A percentile compares a stretch with the other conserved stretches of the same genome.
Conservation (phyloP, 129 eudicot species). For the Arctium minus region DNA sequence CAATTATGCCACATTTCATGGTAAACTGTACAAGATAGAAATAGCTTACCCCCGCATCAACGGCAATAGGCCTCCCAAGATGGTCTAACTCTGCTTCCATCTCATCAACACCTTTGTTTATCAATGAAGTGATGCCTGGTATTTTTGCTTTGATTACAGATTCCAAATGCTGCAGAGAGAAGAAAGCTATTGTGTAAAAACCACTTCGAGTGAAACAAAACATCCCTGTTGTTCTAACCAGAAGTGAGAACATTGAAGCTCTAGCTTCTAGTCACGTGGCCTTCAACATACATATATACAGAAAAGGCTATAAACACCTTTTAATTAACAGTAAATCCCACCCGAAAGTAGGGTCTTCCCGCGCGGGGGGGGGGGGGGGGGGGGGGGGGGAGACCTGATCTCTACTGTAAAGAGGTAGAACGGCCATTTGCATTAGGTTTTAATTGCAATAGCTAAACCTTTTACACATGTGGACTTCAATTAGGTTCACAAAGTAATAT, state of each 20-base stretch:
- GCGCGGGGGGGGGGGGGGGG: too few species aligned
- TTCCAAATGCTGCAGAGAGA: constrained; percentile 49
- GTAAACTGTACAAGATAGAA: background rate
- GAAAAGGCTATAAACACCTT: too few species aligned
- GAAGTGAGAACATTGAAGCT: background rate
- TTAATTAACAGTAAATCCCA: too few species aligned
- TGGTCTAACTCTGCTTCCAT: constrained; percentile 64
- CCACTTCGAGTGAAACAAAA: background rate
- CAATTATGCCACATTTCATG: background rate
- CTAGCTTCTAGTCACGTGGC: background rate
- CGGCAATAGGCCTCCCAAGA: constrained; percentile 60
- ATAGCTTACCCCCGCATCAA: constrained; percentile 60
- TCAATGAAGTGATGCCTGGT: constrained; percentile 60
- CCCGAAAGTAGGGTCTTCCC: too few species aligned
- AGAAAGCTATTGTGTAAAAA: background rate
- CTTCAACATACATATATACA: too few species aligned
- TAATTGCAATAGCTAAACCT: background rate
- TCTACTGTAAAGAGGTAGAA: too few species aligned
- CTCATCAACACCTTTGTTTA: constrained; percentile 58
- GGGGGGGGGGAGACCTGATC: too few species aligned
- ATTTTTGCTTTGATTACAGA: constrained; percentile 55
- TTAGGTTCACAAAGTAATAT: background rate
- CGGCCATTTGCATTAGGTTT: too few species aligned
- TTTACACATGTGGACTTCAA: background rate
- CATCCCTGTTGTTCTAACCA: background rate